Evolutionary conservation across 352 stramenopile genomes (phyloP).

Genomic region (Pythium pyrilobum): DNA sequence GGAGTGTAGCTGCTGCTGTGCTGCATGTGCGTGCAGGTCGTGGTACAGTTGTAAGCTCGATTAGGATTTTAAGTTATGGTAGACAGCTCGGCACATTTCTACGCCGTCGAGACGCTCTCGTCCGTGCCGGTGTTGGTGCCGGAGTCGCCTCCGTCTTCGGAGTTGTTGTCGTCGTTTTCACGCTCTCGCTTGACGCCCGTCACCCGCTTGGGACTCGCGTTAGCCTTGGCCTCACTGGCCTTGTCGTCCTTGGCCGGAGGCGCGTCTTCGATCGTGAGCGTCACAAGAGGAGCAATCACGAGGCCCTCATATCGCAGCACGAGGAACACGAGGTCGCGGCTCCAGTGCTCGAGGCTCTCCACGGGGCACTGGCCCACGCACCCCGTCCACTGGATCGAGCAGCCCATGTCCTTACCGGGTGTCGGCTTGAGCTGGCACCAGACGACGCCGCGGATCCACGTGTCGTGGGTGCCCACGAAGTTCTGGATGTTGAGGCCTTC

Average conservation of each 20-base stretch:
- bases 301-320: slow-evolving; percentile 50
- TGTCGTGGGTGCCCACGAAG: slow-evolving; percentile 40
- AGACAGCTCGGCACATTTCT: neutral
- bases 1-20: too few species aligned
- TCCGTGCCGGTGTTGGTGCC: neutral
- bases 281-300: slow-evolving; percentile 35
- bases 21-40: too few species aligned
- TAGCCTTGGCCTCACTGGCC: neutral
- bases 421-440: slow-evolving; percentile 39
- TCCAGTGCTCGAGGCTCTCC: slow-evolving; percentile 44
- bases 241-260: neutral
- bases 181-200: neutral
- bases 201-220: neutral
- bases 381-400: slow-evolving; percentile 45
- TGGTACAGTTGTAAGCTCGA: too few species aligned
- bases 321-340: slow-evolving; percentile 60
- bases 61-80: slow-evolving; percentile 1
- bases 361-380: slow-evolving; percentile 35
- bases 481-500: slow-evolving; percentile 49
- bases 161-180: neutral
- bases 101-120: slow-evolving; percentile 4
- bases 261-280: slow-evolving; percentile 14
- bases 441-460: slow-evolving; percentile 44
- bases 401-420: slow-evolving; percentile 19
- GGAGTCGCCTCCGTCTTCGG: neutral